phyloP scores from a whole-genome alignment of 768 basidiomycete genomes.

The Boletus coccyginus region DNA sequence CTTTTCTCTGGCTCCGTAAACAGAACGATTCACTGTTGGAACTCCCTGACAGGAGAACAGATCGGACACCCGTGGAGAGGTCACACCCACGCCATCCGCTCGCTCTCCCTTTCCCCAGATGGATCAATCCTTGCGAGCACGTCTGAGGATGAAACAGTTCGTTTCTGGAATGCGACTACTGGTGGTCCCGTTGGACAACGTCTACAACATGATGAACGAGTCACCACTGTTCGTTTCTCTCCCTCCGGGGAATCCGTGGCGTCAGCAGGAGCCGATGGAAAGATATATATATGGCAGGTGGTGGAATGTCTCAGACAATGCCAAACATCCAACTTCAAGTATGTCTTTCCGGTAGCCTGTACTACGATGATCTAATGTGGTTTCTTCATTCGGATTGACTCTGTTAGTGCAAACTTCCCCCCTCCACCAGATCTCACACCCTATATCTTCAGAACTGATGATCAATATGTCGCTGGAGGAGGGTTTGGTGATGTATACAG shows the following conservation, averaged over 20 bases:
- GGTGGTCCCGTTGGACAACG: not conserved
- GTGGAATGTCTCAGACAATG: too few species aligned
- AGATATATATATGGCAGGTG: not conserved
- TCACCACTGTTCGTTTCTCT: not conserved
- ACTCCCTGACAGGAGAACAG: not conserved
- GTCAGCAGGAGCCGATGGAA: not conserved
- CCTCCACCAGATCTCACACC: slow-evolving; percentile 8
- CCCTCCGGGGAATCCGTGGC: not conserved
- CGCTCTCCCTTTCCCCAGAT: slow-evolving; percentile 2
- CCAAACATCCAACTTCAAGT: too few species aligned
- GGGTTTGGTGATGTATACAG: slow-evolving; percentile 15
- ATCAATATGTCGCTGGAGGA: slow-evolving; percentile 5
- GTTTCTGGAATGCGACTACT: slow-evolving; percentile 3
- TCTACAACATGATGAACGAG: not conserved
- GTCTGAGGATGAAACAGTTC: not conserved
- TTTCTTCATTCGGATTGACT: too few species aligned
- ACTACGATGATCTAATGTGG: too few species aligned
- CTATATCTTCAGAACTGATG: not conserved
- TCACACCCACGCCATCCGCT: not conserved
- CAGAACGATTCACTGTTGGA: not conserved
- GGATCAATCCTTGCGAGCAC: slow-evolving; percentile 3
- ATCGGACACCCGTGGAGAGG: not conserved
- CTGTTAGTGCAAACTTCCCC: not conserved
- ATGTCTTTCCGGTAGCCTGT: too few species aligned
- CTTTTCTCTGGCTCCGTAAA: not conserved